phyloP scores from a whole-genome alignment of 768 basidiomycete species.

The Bullera alba region DNA sequence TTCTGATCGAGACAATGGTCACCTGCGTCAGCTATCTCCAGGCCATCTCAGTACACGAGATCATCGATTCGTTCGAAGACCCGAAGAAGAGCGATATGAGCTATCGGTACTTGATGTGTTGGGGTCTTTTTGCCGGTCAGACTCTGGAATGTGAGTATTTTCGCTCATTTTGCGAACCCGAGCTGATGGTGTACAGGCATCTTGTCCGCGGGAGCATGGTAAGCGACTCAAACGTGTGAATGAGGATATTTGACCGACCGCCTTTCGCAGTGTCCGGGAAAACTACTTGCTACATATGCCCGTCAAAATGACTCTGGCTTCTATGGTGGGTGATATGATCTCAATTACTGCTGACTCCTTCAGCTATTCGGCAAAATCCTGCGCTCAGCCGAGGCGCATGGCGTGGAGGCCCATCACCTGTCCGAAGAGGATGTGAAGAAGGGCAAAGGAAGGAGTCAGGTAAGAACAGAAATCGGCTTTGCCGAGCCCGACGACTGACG shows the following conservation, averaged over 20 bases:
- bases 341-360: not conserved
- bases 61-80: slow-evolving; percentile 28
- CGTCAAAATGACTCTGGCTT: slow-evolving; percentile 24
- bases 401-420: slow-evolving; percentile 29
- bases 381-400: slow-evolving; percentile 28
- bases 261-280: slow-evolving; percentile 12
- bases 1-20: slow-evolving; percentile 13
- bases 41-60: slow-evolving; percentile 25
- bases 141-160: slow-evolving; percentile 19
- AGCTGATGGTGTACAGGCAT: slow-evolving; percentile 6
- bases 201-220: slow-evolving; percentile 9
- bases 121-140: slow-evolving; percentile 29
- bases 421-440: slow-evolving; percentile 10
- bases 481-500: not conserved
- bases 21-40: slow-evolving; percentile 20
- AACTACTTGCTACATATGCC: slow-evolving; percentile 32
- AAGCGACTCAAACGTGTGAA: not conserved
- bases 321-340: slow-evolving; percentile 19
- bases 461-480: not conserved
- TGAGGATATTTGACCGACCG: not conserved
- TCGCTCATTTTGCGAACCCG: not conserved
- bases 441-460: slow-evolving; percentile 20
- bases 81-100: slow-evolving; percentile 17
- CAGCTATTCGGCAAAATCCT: slow-evolving; percentile 40
- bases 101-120: slow-evolving; percentile 38